These are phyloP conservation scores for Cucurbita maxima DNA, from an alignment of 306 rosid genomes.

Conservation along the genomic window DNA sequence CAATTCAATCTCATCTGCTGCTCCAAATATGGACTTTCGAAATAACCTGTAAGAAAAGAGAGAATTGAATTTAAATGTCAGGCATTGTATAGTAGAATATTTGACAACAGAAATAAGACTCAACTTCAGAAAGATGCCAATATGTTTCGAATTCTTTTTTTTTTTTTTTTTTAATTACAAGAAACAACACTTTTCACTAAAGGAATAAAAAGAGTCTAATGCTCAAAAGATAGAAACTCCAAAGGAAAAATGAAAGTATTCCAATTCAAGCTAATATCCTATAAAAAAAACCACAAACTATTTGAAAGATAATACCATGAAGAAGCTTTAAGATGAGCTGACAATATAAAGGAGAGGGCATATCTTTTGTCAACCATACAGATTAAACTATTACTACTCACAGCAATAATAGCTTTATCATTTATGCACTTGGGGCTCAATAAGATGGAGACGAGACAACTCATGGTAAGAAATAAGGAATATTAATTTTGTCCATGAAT, in stretches of 20 bases:
- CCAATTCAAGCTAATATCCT: too few relatives aligned
- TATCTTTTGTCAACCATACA: neutral
- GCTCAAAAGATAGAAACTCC: neutral
- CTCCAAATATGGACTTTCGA: constrained; percentile 84
- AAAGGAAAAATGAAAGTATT: too few relatives aligned
- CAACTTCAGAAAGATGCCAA: neutral
- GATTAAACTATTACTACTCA: neutral
- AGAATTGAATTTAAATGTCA: neutral
- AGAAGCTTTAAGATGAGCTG: too few relatives aligned
- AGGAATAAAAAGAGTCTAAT: neutral
- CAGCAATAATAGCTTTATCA: neutral
- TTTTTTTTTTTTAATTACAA: too few relatives aligned
- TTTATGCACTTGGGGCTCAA: neutral
- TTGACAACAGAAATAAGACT: neutral
- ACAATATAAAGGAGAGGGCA: neutral
- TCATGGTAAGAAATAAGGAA: neutral
- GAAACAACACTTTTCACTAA: too few relatives aligned
- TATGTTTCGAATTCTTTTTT: neutral
- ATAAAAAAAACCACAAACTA: too few relatives aligned
- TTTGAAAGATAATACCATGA: too few relatives aligned
- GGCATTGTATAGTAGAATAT: neutral
- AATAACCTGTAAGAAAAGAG: constrained; percentile 51
- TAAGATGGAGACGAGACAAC: neutral
- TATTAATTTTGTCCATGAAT: neutral
- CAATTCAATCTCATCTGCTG: constrained; percentile 84